Base-by-base conservation (phyloP, 2,329 filamentous ascomycete species). In the Metarhizium sp. region DNA sequence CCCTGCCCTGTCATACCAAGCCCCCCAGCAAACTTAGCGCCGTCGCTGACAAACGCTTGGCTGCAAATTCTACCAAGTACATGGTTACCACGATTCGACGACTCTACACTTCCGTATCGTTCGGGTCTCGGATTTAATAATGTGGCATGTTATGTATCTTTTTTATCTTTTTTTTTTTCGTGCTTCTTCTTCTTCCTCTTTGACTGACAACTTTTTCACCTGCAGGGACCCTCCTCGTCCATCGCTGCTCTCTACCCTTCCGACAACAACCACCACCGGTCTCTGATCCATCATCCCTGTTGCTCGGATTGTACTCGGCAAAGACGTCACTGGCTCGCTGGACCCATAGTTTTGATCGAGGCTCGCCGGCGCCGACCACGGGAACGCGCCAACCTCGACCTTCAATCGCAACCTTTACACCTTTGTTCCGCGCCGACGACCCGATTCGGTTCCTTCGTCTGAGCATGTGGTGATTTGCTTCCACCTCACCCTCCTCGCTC, bases 401-500 rank as follows among this genome's bases (percentile, higher is more conserved):
- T 30, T 34, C 40, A 11, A 42, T 34, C n/a, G n/a, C 42, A 14
- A 13, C 42, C 42, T 47, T 38, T 16, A 18, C 32, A n/a, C 6
- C 20, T 34, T 30, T 34, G 38, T 25, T 49, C 46, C 46, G 47
- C 30, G 32, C 47, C 60, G 62, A 62, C 60, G 55, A 57, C 51
- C 60, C 58, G 62, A 57, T 53, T 49, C 29, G 48, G n/a, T 49
- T 34, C 30, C 38, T 50, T 49, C 20, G 36, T 18, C 50, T 47
- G 57, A 59, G 57, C 52, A 61, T 61, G 60, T 34, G 52, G 60
- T 59, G 56, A 58, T 32, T 18, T 45, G 51, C 55, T 45, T 40
- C 59, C 51, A 53, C 66, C 34, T 67, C 65, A 53, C 64, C 36
- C 14, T 50, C 20, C 29, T 51, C 36, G 47, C 25, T 30, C 20